Evolutionary conservation across 257 asterid genomes (phyloP).

Genomic region (Solanum rostratum): DNA sequence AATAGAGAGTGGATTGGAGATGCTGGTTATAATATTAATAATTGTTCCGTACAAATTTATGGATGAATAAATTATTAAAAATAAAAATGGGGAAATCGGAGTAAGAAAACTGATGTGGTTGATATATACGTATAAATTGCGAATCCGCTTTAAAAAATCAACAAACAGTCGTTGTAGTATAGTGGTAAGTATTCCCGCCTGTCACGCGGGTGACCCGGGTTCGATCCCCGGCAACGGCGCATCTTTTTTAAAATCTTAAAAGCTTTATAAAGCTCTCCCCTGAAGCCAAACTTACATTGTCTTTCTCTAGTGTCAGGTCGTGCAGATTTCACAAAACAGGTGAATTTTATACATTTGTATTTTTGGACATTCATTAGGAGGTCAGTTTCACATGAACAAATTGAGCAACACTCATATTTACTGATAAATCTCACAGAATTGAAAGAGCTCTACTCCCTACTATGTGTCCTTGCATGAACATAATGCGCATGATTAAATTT

Average conservation of each 20-base stretch:
- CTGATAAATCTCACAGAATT: not conserved
- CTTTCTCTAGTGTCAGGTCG: not conserved
- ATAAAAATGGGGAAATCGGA: no score
- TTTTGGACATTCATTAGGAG: not conserved
- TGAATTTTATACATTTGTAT: not conserved
- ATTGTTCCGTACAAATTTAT: no score
- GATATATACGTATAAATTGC: not conserved
- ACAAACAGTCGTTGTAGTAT: not conserved
- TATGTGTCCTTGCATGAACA: not conserved
- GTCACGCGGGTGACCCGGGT: slow-evolving; percentile 55
- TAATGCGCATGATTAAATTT: not conserved
- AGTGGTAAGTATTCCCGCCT: slow-evolving; percentile 35
- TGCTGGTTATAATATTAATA: no score
- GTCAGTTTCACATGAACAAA: not conserved
- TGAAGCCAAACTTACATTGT: no score
- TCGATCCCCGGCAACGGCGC: slow-evolving; percentile 34
- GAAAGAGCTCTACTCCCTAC: not conserved
- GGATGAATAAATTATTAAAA: no score
- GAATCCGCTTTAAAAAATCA: not conserved
- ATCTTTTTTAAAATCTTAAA: not conserved
- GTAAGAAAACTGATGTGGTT: no score
- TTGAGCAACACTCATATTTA: not conserved
- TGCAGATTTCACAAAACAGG: not conserved
- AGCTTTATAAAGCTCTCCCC: no score
- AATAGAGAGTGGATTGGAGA: no score